Evolutionary conservation across 768 basidiomycete genomes (phyloP).

Genomic region (Mycena pura): DNA sequence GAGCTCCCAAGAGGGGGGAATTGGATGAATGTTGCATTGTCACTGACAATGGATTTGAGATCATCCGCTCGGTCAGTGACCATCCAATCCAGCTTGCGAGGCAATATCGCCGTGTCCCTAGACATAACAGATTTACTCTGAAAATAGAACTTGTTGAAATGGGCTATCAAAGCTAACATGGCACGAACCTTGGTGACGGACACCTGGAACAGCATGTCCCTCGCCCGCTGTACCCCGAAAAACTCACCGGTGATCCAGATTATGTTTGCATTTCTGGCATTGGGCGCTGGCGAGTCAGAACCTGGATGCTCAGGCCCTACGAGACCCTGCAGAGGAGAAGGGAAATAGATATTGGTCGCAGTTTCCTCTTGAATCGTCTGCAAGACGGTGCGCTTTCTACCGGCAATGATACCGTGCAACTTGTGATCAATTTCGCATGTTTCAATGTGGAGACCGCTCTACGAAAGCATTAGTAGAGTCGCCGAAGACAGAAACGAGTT

Average conservation of each 20-base stretch:
- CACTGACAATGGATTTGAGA: slow-evolving; percentile 89
- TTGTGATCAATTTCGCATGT: slow-evolving; percentile 94
- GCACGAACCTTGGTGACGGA: slow-evolving; percentile 80
- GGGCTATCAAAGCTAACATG: slow-evolving; percentile 1
- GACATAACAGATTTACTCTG: slow-evolving; percentile 92
- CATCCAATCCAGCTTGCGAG: slow-evolving; percentile 98
- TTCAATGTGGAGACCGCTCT: slow-evolving; percentile 93
- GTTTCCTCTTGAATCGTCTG: slow-evolving; percentile 97
- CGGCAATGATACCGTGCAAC: slow-evolving; percentile 89
- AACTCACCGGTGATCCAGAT: slow-evolving; percentile 99
- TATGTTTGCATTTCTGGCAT: slow-evolving; percentile 67
- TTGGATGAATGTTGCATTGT: slow-evolving; percentile 95
- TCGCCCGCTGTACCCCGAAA: slow-evolving; percentile 92
- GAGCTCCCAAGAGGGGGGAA: slow-evolving; percentile 93
- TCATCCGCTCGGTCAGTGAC: slow-evolving; percentile 96
- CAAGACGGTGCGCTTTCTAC: slow-evolving; percentile 83
- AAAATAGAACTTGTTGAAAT: slow-evolving; percentile 5
- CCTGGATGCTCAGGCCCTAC: slow-evolving; percentile 68
- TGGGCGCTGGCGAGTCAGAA: slow-evolving; percentile 43
- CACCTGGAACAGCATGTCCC: slow-evolving; percentile 93
- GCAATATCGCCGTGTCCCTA: slow-evolving; percentile 90
- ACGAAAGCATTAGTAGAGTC: slow-evolving; percentile 19
- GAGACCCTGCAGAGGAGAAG: slow-evolving; percentile 87
- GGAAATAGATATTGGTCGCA: slow-evolving; percentile 95
- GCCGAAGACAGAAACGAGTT: background rate